A percentile compares a stretch with the other conserved stretches of the same genome.
phyloP scores from a whole-genome alignment of 192 early-diverging fungal species.

The Coemansia sp. region DNA sequence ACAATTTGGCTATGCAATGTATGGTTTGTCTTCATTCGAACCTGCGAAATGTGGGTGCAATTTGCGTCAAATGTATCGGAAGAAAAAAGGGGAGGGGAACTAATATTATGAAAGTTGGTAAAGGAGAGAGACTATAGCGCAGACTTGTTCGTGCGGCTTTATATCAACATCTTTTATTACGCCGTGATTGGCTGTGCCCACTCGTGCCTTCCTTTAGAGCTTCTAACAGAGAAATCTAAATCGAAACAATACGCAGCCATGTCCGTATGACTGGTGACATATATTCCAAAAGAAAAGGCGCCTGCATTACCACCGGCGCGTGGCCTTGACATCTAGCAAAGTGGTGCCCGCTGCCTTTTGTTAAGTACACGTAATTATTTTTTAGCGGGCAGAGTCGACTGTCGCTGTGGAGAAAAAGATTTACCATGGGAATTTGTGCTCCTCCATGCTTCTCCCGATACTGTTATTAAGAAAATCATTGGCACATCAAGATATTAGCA shows the following conservation, averaged over 20 bases:
- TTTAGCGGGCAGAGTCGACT: not conserved
- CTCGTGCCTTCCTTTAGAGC: not conserved
- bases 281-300: not conserved
- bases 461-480: no score
- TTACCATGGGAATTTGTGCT: not conserved
- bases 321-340: not conserved
- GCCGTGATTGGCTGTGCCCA: not conserved
- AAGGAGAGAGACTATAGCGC: not conserved
- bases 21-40: constrained; percentile 6
- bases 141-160: not conserved
- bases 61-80: not conserved
- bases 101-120: not conserved
- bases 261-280: not conserved
- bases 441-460: not conserved
- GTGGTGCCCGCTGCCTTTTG: not conserved
- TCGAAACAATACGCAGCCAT: not conserved
- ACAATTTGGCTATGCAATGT: not conserved
- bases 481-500: no score
- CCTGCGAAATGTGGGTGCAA: constrained; percentile 3
- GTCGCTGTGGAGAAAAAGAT: not conserved
- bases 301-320: not conserved
- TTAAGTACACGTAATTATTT: not conserved
- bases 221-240: not conserved
- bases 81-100: not conserved
- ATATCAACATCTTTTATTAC: not conserved